Base-by-base conservation (phyloP, 257 asterid species). In the Solanum peruvianum region DNA sequence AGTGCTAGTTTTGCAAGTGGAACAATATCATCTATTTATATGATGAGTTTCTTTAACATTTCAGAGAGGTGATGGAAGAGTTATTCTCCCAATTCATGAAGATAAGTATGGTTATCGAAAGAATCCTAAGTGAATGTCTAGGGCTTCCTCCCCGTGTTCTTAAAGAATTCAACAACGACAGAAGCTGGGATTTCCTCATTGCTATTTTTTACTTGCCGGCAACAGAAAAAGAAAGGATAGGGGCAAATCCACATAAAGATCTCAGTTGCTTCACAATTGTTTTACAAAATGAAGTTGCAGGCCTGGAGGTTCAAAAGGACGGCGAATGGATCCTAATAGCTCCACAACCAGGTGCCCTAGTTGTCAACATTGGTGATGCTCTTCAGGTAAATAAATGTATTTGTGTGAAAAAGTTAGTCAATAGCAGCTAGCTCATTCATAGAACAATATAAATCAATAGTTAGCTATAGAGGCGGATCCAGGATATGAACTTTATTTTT, bases 131-230 rank as follows among this genome's bases (percentile, higher is more conserved):
- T 67, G 96, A 92, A 13, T 94, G 95, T 70, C 82, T 94, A 85
- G 94, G 92, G 27, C 92, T 94, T 15, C 93, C 95, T 9, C 64
- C 88, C 0, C 77, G 78, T 84, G 92, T 89, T 88, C 82, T 94
- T 87, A 90, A 91, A 84, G 91, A 92, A 33, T 91, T 91, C 88
- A 92, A 93, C 58, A 4, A 35, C 6, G 96, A 93, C 18, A 87
- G 95, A 72, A 91, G 90, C 89, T 93, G 93, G 92, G 98, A 93
- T 84, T 84, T 94, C 89, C 88, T 93, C 93, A 89, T 42, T 87
- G 92, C 94, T 18, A 5, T 93, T 25, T 88, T 88, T 83, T 94
- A 92, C 70, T 90, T 87, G 87, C 94, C 92, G 6, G 91, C 93
- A 9, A 90, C 87, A 11, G 94, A 90, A 62, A 20, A 80, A 7